phyloP scores from a whole-genome alignment of 1,284 basidiomycete genomes.

The Porogramme epimiltina region DNA sequence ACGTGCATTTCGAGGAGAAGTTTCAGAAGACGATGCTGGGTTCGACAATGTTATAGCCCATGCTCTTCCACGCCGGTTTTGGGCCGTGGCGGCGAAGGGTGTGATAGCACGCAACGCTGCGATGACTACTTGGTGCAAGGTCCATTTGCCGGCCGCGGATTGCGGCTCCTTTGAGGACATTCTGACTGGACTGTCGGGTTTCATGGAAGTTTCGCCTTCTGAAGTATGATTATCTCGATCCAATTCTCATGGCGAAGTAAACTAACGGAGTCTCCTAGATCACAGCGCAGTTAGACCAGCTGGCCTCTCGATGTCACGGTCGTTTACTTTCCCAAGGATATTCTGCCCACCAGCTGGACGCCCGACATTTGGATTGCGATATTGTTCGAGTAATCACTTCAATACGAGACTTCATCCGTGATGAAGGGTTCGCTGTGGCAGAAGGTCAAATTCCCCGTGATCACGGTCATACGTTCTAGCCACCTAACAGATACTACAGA shows the following conservation, averaged over 20 bases:
- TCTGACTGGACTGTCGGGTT: slow-evolving; percentile 54
- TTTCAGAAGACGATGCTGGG: slow-evolving; percentile 16
- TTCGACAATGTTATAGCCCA: slow-evolving; percentile 29
- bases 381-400: slow-evolving; percentile 8
- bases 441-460: slow-evolving; percentile 11
- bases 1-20: slow-evolving; percentile 27
- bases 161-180: slow-evolving; percentile 47
- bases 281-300: slow-evolving; percentile 36
- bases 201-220: slow-evolving; percentile 48
- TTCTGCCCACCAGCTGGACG: not conserved
- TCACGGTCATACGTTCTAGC: not conserved
- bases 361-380: not conserved
- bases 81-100: slow-evolving; percentile 49
- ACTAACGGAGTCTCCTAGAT: not conserved
- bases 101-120: slow-evolving; percentile 47
- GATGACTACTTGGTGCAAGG: slow-evolving; percentile 42
- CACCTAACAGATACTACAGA: not conserved
- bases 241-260: not conserved
- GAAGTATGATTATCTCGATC: slow-evolving; percentile 36
- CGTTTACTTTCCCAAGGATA: slow-evolving; percentile 6
- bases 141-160: slow-evolving; percentile 21
- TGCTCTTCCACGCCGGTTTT: slow-evolving; percentile 51
- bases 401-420: slow-evolving; percentile 23
- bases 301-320: slow-evolving; percentile 43
- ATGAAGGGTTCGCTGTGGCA: slow-evolving; percentile 24